Percentiles rank a stretch among this genome's conserved stretches.
These are phyloP conservation scores for Prunus mume DNA, from an alignment of 306 rosid species.

Conservation along the genomic window DNA sequence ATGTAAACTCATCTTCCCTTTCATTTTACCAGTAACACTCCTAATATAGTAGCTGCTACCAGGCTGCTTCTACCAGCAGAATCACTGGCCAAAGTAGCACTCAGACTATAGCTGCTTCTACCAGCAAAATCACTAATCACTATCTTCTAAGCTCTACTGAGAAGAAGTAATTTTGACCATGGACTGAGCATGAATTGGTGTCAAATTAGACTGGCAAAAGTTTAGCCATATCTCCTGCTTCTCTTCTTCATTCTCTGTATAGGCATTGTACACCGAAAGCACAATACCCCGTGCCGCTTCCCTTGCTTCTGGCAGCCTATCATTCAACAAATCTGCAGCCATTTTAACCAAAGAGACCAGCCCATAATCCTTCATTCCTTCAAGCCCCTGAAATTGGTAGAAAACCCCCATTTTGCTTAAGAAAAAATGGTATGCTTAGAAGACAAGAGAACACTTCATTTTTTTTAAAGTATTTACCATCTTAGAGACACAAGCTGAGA, in stretches of 20 bases:
- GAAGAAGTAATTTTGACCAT: slow-evolving; percentile 61
- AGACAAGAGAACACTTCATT: not conserved
- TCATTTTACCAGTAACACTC: not conserved
- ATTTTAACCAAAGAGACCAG: slow-evolving; percentile 56
- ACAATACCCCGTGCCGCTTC: slow-evolving; percentile 80
- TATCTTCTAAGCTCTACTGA: slow-evolving; percentile 6
- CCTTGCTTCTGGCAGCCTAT: slow-evolving; percentile 92
- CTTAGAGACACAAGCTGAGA: slow-evolving; percentile 72
- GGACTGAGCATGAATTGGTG: slow-evolving; percentile 62
- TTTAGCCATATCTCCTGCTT: slow-evolving; percentile 76
- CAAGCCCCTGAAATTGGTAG: slow-evolving; percentile 47
- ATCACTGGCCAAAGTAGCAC: not conserved
- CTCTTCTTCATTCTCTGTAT: slow-evolving; percentile 54
- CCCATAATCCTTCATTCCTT: slow-evolving; percentile 73
- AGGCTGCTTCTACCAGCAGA: not conserved
- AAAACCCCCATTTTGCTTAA: not conserved
- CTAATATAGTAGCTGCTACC: not conserved
- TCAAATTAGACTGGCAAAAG: slow-evolving; percentile 72
- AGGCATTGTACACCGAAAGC: slow-evolving; percentile 44
- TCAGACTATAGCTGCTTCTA: not conserved
- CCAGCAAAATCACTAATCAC: not conserved
- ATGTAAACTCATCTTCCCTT: not conserved
- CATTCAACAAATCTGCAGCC: slow-evolving; percentile 72
- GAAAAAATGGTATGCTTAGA: not conserved
- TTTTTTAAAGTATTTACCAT: slow-evolving; percentile 42